Conservation (phyloP, 1,284 basidiomycete species). For the Athelia sp. region DNA sequence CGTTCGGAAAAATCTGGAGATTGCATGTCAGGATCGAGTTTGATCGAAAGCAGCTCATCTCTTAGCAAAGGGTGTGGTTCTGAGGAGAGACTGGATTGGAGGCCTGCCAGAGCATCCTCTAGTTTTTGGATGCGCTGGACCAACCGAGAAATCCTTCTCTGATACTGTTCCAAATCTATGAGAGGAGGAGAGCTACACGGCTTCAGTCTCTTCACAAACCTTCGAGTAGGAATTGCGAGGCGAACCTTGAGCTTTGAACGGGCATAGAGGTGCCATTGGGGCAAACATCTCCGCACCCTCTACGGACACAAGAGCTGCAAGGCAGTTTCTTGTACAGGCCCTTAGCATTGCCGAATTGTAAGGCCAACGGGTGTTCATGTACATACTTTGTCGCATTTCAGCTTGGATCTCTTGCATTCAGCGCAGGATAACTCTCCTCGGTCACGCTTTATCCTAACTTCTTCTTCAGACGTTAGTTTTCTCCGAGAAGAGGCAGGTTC, state of each 20-base stretch:
- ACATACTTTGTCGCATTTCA: too few species aligned
- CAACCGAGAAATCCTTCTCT: constrained; percentile 56
- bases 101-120: not conserved
- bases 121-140: constrained; percentile 27
- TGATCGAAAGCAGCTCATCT: not conserved
- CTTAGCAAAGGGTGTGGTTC: constrained; percentile 23
- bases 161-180: constrained; percentile 68
- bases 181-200: too few species aligned
- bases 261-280: constrained; percentile 65
- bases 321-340: constrained; percentile 58
- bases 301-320: constrained; percentile 46
- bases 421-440: too few species aligned
- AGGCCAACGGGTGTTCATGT: too few species aligned
- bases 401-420: too few species aligned
- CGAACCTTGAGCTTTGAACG: constrained; percentile 62
- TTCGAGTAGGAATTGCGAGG: constrained; percentile 49
- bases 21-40: not conserved
- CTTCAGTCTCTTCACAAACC: not conserved
- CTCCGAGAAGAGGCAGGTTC: too few species aligned
- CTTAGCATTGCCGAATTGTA: too few species aligned
- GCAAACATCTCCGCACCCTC: constrained; percentile 66
- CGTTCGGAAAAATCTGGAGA: not conserved
- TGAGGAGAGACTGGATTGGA: not conserved
- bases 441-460: too few species aligned
- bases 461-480: too few species aligned